Conservation (phyloP, 1,284 basidiomycete species). For the Chondrostereum purpureum region DNA sequence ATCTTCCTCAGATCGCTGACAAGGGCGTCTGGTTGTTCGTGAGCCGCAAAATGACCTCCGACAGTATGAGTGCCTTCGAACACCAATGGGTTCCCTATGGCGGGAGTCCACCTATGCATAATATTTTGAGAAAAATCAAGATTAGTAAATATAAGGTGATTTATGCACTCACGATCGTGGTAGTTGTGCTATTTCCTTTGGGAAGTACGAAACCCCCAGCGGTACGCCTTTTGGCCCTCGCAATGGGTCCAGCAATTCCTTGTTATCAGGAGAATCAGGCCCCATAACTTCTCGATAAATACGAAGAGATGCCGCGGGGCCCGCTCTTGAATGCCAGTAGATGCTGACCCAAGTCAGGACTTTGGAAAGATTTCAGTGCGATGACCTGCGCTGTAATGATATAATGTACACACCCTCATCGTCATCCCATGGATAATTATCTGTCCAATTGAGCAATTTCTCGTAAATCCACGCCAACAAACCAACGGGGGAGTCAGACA, state of each 20-base stretch:
- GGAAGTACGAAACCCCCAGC: background rate
- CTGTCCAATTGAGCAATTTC: constrained; percentile 34
- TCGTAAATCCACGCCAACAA: constrained; percentile 24
- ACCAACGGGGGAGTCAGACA: constrained; percentile 38
- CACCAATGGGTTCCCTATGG: constrained; percentile 19
- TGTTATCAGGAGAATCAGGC: background rate
- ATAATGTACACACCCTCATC: constrained; percentile 19
- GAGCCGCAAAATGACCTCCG: constrained; percentile 25
- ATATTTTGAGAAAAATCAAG: background rate
- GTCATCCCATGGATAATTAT: constrained; percentile 35
- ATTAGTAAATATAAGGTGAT: too few species aligned
- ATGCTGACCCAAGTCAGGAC: constrained; percentile 35
- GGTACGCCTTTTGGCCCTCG: background rate
- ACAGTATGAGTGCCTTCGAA: constrained; percentile 18
- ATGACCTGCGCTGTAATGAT: background rate
- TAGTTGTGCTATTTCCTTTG: background rate
- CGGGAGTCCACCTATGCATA: background rate
- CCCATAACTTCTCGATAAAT: constrained; percentile 29
- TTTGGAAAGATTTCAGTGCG: constrained; percentile 10
- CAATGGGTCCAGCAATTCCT: background rate
- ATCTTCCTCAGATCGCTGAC: constrained; percentile 20
- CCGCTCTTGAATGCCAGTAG: constrained; percentile 32
- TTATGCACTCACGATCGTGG: background rate
- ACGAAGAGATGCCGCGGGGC: constrained; percentile 30
- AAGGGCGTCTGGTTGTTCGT: constrained; percentile 20